These are phyloP conservation scores for Vitis cinerea DNA, from an alignment of 164 flowering plant species.

Conservation along the genomic window DNA sequence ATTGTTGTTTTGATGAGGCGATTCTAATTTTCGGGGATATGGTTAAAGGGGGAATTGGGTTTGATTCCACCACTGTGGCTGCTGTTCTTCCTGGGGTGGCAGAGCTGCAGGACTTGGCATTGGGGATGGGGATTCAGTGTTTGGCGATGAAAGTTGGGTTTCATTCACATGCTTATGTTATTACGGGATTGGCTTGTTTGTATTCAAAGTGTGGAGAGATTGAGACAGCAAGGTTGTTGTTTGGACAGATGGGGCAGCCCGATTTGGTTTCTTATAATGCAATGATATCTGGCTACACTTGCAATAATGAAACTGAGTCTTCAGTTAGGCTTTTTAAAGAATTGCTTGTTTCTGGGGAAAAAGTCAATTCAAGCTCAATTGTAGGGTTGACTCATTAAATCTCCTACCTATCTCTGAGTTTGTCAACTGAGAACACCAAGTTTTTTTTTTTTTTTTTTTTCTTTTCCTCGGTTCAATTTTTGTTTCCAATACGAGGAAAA, in stretches of 20 bases:
- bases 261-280: constrained; percentile 85
- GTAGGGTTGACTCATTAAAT: constrained; percentile 46
- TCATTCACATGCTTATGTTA: constrained; percentile 44
- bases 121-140: constrained; percentile 68
- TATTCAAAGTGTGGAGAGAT: constrained; percentile 75
- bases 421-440: no score
- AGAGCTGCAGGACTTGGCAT: constrained; percentile 62
- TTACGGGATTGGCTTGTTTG: constrained; percentile 75
- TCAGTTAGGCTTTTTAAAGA: constrained; percentile 53
- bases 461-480: no score
- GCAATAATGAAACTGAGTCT: constrained; percentile 47
- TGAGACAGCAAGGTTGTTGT: constrained; percentile 42
- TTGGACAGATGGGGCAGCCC: constrained; percentile 49
- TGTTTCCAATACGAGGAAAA: no score
- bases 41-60: constrained; percentile 27
- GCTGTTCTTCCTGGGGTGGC: constrained; percentile 66
- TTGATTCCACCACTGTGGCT: constrained; percentile 67
- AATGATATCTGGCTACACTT: constrained; percentile 76
- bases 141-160: constrained; percentile 58
- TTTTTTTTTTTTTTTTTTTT: no score
- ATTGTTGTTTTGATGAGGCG: constrained; percentile 42
- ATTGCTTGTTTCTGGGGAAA: constrained; percentile 40
- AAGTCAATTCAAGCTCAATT: constrained; percentile 69
- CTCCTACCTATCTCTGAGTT: no score
- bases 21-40: constrained; percentile 49